Base-by-base conservation (phyloP, 1,284 basidiomycete species). In the Malassezia equina region DNA sequence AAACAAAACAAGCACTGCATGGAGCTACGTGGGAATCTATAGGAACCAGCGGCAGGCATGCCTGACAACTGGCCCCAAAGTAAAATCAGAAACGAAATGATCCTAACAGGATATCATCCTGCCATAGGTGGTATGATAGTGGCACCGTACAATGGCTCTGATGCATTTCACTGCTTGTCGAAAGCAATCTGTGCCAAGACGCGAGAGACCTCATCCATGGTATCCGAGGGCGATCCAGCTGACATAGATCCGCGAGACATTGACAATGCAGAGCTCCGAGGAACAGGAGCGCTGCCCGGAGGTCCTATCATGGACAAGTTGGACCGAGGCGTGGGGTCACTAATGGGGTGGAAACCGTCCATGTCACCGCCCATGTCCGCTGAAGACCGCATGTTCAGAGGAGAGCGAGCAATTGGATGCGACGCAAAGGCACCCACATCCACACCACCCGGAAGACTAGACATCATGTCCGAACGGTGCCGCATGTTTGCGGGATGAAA, bases 171-270 rank as follows among this genome's bases (percentile, higher is more conserved):
- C 7, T 56, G 46, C 12, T 65, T 59, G 40, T 69, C 66, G 45
- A 69, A 69, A 17, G 66, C 65, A 39, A 71, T 62, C 47, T 71
- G 68, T 4, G 66, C 66, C 13, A 73, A 52, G 25, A 69, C 63
- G 1, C 70, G 67, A 31, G 67, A 64, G 23, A 73, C 69, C 43
- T 73, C 70, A 44, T 73, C 69, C 61, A 69, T 66, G 7, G 68
- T 68, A 21, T 62, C 48, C 43, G 43, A 57, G 52, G 39, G 59
- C 44, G 51, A 41, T 12, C 40, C 42, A 12, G 23, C 24, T 17
- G 43, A 43, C 5, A 41, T 31, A 11, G 40, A 25, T n/a, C 23
- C 39, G 32, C 52, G 52, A 8, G 47, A 27, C 41, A 48, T 36
- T 12, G 32, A 29, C 29, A 45, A 42, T 23, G 27, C 19, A 11